A percentile compares a stretch with the other conserved stretches of the same genome.
These are phyloP conservation scores for Candida pseudoviswanathii DNA, from an alignment of 1,139 yeast genomes.

Conservation along the genomic window DNA sequence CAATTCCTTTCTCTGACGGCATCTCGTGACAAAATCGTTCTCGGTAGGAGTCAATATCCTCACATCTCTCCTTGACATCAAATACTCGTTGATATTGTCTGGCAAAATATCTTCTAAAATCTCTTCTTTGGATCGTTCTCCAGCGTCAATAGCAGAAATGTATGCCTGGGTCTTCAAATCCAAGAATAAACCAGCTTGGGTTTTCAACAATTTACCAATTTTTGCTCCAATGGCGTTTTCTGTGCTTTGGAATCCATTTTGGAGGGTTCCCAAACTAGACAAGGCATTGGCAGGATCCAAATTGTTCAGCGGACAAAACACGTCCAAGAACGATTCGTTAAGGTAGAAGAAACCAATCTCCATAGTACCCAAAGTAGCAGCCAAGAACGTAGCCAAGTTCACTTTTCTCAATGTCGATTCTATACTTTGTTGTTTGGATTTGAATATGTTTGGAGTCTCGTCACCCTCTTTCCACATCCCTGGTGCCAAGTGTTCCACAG, in stretches of 20 bases:
- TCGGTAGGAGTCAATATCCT: conserved; percentile 64
- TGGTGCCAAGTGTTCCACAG: conserved; percentile 60
- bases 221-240: conserved; percentile 34
- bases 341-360: conserved; percentile 87
- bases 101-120: conserved; percentile 81
- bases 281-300: conserved; percentile 46
- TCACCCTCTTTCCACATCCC: conserved; percentile 71
- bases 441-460: conserved; percentile 57
- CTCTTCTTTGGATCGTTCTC: conserved; percentile 66
- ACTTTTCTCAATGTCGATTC: conserved; percentile 78
- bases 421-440: conserved; percentile 63
- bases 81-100: conserved; percentile 53
- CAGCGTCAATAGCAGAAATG: conserved; percentile 81
- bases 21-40: conserved; percentile 66
- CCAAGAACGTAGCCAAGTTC: conserved; percentile 81
- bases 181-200: conserved; percentile 75
- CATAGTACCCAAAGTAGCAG: conserved; percentile 80
- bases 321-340: conserved; percentile 80
- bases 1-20: conserved; percentile 66
- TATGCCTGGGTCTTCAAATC: conserved; percentile 95
- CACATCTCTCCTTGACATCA: conserved; percentile 26
- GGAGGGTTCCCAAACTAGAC: conserved; percentile 37
- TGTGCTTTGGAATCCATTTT: conserved; percentile 38
- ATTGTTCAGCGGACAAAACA: conserved; percentile 70
- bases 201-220: conserved; percentile 67